Base-by-base conservation (phyloP, 2,329 filamentous ascomycete species). In the Cladosporium colombiae region DNA sequence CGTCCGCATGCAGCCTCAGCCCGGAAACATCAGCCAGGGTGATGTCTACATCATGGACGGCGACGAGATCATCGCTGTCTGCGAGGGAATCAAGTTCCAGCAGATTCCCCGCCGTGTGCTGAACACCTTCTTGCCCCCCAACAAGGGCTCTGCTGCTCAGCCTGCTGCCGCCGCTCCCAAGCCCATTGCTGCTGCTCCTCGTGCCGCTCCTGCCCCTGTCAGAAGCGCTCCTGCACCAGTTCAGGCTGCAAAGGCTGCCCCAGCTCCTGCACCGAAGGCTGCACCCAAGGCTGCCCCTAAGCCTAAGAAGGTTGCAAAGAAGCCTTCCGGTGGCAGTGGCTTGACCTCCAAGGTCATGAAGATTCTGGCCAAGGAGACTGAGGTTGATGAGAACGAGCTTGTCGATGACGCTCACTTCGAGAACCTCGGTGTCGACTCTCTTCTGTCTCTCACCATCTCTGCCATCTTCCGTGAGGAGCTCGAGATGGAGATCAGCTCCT, bases 361-460 rank as follows among this genome's bases (percentile, higher is more conserved):
- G 63, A 90, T 88, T 65, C 87, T 91, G 68, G 86, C 88, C n/a
- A 81, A 84, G 44, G 89, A 91, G 75, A 85, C 85, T 57, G 85
- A 86, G 67, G 81, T 88, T 23, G 83, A 85, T 61, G 81, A 84
- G 71, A 80, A 81, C 23, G 86, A 88, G 72, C 81, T 88, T 62
- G 83, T 86, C 14, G 85, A 88, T 62, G 84, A 86, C 62, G 81
- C 86, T 62, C 83, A 84, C 59, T 88, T 88, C 70, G 85, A 86
- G 69, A 86, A 88, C 71, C 82, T 88, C 27, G 86, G 86, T 66
- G 85, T 88, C 35, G 86, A 88, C 75, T 88, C 86, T 8, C 79
- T 88, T 21, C 82, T 88, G 68, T 87, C 86, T 1, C 73, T 88
- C 65, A 87, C 85, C 31, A 86, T 88, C 69, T 86, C 85, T 53